A percentile compares a stretch with the other conserved stretches of the same genome.
phyloP scores from a whole-genome alignment of 139 green algal genomes.

The Desmodesmus armatus region DNA sequence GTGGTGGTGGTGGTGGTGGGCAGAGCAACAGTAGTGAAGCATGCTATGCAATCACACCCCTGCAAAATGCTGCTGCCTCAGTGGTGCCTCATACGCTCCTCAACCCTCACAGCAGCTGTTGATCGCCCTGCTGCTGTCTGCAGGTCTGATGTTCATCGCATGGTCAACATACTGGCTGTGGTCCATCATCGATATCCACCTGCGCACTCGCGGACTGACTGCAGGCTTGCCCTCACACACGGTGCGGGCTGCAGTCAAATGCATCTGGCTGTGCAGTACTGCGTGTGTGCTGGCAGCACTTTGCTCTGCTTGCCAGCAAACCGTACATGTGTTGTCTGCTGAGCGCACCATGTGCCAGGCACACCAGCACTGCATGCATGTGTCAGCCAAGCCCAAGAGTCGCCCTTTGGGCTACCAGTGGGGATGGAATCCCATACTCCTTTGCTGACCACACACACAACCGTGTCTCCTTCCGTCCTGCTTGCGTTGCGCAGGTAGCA shows the following conservation, averaged over 20 bases:
- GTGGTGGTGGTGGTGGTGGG: neutral
- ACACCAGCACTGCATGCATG: neutral
- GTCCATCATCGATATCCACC: constrained; percentile 40
- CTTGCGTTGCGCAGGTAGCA: neutral
- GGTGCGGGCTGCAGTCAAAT: too few species aligned
- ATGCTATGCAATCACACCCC: neutral
- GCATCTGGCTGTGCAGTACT: too few species aligned
- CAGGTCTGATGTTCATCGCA: constrained; percentile 39
- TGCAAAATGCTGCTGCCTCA: neutral
- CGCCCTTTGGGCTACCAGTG: too few species aligned
- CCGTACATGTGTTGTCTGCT: too few species aligned
- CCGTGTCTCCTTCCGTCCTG: neutral
- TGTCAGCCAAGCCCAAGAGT: too few species aligned
- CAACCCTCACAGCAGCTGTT: neutral
- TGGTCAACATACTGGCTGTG: constrained; percentile 46
- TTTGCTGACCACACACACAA: too few species aligned
- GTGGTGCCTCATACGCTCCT: neutral
- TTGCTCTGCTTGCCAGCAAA: too few species aligned
- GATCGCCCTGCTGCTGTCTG: neutral
- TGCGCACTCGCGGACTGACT: constrained; percentile 10
- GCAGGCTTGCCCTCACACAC: neutral
- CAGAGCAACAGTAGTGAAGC: neutral
- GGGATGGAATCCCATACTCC: too few species aligned
- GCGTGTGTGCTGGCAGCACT: too few species aligned
- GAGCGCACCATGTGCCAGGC: too few species aligned